Conservation (phyloP, 31 red algal genomes). For the Porphyra umbilicalis region DNA sequence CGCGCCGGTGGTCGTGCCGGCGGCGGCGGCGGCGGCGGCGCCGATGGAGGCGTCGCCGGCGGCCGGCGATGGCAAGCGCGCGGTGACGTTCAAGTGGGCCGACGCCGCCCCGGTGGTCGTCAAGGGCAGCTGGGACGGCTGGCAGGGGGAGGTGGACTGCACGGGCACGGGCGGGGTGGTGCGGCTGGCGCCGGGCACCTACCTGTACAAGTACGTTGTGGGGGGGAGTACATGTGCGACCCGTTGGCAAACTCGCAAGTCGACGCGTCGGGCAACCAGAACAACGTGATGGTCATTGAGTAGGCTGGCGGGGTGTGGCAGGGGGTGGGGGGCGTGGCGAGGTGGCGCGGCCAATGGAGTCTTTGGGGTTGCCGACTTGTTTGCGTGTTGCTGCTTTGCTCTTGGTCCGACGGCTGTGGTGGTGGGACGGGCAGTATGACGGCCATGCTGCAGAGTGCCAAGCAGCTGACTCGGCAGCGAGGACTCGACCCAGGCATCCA, state of each 20-base stretch:
- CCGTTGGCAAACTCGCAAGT: neutral
- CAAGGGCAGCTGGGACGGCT: neutral
- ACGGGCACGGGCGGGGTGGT: neutral
- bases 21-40: neutral
- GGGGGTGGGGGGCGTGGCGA: no score
- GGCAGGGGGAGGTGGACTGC: neutral
- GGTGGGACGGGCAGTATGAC: no score
- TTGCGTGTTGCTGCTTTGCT: no score
- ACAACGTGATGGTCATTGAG: neutral
- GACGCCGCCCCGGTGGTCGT: neutral
- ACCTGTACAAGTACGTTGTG: neutral
- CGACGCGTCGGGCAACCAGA: neutral
- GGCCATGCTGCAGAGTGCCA: no score
- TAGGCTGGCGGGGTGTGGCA: no score
- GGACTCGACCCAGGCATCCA: no score
- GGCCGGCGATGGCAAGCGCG: neutral
- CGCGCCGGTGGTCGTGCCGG: neutral
- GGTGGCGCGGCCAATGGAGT: no score
- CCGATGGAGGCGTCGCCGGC: neutral
- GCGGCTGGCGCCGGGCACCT: neutral
- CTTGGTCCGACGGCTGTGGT: no score
- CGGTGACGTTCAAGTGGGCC: neutral
- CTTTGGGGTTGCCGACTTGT: no score
- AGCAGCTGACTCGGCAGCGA: no score
- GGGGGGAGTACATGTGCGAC: neutral